These are phyloP conservation scores for Warburgia ugandensis DNA, from an alignment of 164 flowering plant species.

Conservation along the genomic window DNA sequence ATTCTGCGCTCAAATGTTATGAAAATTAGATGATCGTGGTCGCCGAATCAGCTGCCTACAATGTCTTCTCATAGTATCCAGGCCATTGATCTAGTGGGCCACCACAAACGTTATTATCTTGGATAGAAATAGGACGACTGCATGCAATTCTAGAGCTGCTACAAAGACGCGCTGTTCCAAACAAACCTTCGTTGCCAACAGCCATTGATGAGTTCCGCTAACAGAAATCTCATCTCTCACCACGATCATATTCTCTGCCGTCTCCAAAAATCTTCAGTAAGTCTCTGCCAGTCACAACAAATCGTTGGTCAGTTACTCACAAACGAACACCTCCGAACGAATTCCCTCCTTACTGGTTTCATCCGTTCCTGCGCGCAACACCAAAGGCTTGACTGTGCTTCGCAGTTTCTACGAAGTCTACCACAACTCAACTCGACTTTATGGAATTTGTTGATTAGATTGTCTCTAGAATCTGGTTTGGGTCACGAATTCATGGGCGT, in stretches of 20 bases:
- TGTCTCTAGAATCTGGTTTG: constrained; percentile 11
- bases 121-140: no score
- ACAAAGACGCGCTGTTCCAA: no score
- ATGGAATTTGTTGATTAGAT: constrained; percentile 24
- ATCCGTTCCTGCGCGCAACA: constrained; percentile 20
- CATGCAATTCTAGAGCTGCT: no score
- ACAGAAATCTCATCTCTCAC: no score
- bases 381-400: constrained; percentile 15
- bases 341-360: constrained; percentile 15
- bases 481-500: constrained; percentile 10
- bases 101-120: no score
- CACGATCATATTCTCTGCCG: constrained; percentile 1
- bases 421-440: constrained; percentile 8
- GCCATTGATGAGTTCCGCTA: no score
- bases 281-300: constrained; percentile 20
- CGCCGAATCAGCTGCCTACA: no score
- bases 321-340: constrained; percentile 12
- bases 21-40: no score
- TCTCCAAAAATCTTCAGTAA: constrained; percentile 8
- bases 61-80: no score
- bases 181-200: no score
- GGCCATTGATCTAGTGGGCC: no score
- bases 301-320: constrained; percentile 26
- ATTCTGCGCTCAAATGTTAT: no score
- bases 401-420: constrained; percentile 13